Evolutionary conservation across 1,284 basidiomycete species (phyloP), one percentile per base, ranked within the genome.

Genomic region (Leccinum subrobustum): DNA sequence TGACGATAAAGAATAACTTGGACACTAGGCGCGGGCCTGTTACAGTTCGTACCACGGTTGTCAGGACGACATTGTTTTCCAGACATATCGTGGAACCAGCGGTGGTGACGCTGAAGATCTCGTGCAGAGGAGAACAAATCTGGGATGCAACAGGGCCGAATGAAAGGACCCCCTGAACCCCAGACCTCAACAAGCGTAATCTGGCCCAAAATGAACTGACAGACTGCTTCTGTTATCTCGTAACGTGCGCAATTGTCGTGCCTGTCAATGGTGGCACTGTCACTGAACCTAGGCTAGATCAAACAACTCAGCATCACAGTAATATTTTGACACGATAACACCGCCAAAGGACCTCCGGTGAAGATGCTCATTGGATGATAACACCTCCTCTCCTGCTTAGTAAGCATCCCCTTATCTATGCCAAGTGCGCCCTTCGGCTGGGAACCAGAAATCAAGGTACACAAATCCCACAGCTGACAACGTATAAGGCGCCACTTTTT

Each of bases 391-490:
- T 59, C 33, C 1, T 42, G 65, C 60, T 71, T 68, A 73, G 62
- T 71, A 64, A 71, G 63, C 63, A 33, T 0, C 5, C 1, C 51
- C 69, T 71, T 71, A 71, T 73, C 71, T 64, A 47, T 52, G 68
- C 68, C 64, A 63, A 64, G 62, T 44, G 2, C 23, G 51, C 54
- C 39, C 42, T 42, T 31, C 48, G 20, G 33, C 31, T 59, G 37
- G 53, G 52, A 62, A 60, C 18, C 25, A 25, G 20, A 53, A 20
- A 48, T 4, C 37, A 37, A 62, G 55, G 64, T 53, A 67, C 61
- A 52, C 33, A 57, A 59, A 61, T 73, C 64, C 58, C 71, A 71
- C 67, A 70, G 39, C 1, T 1, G 2, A 6, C 50, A 33, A n/a
- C 35, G 29, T 71, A 73, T 74, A 70, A 72, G n/a, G 31, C 52